phyloP scores from a whole-genome alignment of 2,329 filamentous ascomycete genomes.

The Teratosphaeria epicoccoides region DNA sequence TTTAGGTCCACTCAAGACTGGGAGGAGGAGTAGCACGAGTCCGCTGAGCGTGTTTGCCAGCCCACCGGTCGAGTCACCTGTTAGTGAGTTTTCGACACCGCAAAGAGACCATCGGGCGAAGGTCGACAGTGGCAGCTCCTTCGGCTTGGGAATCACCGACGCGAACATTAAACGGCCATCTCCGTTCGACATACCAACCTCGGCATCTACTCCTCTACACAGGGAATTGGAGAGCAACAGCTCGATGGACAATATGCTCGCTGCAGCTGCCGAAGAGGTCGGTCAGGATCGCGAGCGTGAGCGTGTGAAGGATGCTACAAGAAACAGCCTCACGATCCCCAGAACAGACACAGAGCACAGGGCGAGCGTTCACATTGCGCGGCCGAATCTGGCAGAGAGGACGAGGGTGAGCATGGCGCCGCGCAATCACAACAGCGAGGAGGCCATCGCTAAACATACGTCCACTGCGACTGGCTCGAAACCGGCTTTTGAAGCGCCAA shows the following conservation, averaged over 20 bases:
- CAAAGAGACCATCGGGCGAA: constrained; percentile 1
- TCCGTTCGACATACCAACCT: not conserved
- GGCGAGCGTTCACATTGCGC: constrained; percentile 9
- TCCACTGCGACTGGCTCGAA: not conserved
- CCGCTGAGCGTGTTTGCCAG: constrained; percentile 4
- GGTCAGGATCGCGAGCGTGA: not conserved
- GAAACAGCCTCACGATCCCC: not conserved
- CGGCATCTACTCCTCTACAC: not conserved
- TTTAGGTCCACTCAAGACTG: constrained; percentile 25
- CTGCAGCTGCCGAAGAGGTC: not conserved
- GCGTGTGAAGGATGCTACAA: not conserved
- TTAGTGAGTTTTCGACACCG: not conserved
- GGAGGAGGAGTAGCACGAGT: constrained; percentile 10
- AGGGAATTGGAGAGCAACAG: not conserved
- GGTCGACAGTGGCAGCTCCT: not conserved
- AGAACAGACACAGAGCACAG: not conserved
- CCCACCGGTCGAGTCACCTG: constrained; percentile 2
- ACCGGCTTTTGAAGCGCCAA: not conserved
- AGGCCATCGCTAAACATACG: not conserved
- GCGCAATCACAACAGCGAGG: not conserved
- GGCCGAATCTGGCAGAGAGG: constrained; percentile 36
- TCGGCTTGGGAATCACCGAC: constrained; percentile 1
- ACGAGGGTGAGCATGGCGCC: constrained; percentile 37
- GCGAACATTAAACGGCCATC: not conserved
- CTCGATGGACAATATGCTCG: not conserved